phyloP scores from a whole-genome alignment of 768 basidiomycete species.

The Lepiota venenata region DNA sequence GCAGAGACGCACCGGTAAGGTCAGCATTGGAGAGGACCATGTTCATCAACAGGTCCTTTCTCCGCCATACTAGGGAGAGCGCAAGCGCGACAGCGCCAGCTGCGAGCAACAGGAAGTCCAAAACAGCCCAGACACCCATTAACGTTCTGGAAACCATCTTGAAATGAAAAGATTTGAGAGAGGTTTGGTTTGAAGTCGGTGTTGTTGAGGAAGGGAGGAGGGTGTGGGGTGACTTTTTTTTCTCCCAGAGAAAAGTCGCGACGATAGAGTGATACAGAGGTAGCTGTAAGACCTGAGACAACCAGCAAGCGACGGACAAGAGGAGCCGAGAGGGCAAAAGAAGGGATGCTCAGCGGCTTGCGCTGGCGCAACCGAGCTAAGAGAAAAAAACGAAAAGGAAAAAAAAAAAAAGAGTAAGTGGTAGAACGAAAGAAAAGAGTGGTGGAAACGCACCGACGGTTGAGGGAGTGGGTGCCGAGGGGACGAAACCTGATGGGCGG shows the following conservation, averaged over 20 bases:
- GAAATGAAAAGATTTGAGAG: constrained; percentile 11
- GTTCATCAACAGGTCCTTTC: constrained; percentile 67
- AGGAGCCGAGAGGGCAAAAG: constrained; percentile 27
- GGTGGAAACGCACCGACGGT: constrained; percentile 8
- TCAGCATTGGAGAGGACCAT: constrained; percentile 58
- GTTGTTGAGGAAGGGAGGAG: constrained; percentile 10
- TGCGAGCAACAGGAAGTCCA: constrained; percentile 68
- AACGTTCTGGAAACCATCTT: constrained; percentile 72
- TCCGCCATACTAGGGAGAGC: constrained; percentile 70
- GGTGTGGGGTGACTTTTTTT: constrained; percentile 13
- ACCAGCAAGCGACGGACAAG: constrained; percentile 23
- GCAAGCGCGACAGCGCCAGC: constrained; percentile 64
- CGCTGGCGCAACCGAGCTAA: constrained; percentile 38
- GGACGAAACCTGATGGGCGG: neutral
- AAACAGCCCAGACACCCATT: constrained; percentile 67
- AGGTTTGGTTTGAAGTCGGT: constrained; percentile 9
- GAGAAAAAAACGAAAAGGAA: constrained; percentile 27
- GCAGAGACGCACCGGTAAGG: constrained; percentile 49
- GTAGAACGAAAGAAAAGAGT: constrained; percentile 10
- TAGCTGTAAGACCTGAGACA: constrained; percentile 14
- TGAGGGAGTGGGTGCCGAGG: neutral
- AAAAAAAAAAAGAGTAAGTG: constrained; percentile 19
- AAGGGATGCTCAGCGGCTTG: constrained; percentile 73
- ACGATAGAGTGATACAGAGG: constrained; percentile 23
- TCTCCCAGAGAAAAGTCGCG: constrained; percentile 49